Percentiles rank a stretch among this genome's conserved stretches.
Evolutionary conservation across 1,284 basidiomycete genomes (phyloP).

Genomic region (Heterobasidion irregulare): DNA sequence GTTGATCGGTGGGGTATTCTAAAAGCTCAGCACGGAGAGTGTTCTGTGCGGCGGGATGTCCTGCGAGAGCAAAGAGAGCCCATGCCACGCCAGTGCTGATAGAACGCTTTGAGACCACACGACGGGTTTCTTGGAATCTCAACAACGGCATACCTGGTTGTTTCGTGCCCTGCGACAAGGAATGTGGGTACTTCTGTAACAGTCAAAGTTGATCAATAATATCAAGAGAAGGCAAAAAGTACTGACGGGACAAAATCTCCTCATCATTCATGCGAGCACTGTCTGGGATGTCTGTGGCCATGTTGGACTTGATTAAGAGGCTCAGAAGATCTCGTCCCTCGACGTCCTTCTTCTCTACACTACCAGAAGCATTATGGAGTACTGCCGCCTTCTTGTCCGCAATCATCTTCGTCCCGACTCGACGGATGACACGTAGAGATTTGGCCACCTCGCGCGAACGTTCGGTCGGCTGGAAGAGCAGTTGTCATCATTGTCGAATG

Average conservation of each 20-base stretch:
- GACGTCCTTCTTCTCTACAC: conserved; percentile 21
- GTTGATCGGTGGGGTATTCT: conserved; percentile 23
- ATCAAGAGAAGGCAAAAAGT: neutral
- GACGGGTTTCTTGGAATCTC: no score
- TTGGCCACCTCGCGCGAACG: conserved; percentile 2
- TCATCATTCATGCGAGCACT: conserved; percentile 59
- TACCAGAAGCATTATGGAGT: neutral
- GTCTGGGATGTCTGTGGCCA: conserved; percentile 47
- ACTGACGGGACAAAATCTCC: conserved; percentile 69
- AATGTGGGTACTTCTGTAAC: conserved; percentile 48
- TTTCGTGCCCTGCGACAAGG: conserved; percentile 71
- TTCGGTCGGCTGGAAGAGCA: conserved; percentile 3
- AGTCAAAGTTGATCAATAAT: neutral
- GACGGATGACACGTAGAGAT: conserved; percentile 9
- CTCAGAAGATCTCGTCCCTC: conserved; percentile 40
- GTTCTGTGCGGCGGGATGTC: conserved; percentile 45
- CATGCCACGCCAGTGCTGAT: conserved; percentile 32
- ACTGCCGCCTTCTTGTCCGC: neutral
- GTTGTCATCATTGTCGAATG: neutral
- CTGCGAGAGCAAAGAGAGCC: conserved; percentile 58
- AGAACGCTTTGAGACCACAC: neutral
- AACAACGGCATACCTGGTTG: conserved; percentile 36
- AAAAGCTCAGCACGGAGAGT: conserved; percentile 65
- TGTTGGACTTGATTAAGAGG: conserved; percentile 55
- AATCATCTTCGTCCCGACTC: conserved; percentile 32